phyloP scores from a whole-genome alignment of 768 basidiomycete species.

The Nevesoporus exiguus region DNA sequence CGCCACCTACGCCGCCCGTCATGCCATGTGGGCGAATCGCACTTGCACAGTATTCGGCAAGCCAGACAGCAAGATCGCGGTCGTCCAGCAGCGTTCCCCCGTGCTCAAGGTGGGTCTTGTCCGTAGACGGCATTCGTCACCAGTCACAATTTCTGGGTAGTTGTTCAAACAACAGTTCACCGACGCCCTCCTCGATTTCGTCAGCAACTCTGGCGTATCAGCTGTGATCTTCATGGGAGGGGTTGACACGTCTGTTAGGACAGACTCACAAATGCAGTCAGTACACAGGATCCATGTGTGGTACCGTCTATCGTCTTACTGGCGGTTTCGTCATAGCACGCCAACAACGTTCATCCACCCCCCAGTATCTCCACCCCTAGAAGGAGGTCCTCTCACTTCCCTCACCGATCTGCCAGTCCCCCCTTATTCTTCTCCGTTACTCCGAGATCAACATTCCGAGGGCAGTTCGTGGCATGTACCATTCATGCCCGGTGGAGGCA shows the following conservation, averaged over 20 bases:
- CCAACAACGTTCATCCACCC: constrained; percentile 61
- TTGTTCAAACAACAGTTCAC: constrained; percentile 67
- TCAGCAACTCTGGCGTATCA: constrained; percentile 45
- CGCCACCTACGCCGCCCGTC: neutral
- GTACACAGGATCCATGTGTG: constrained; percentile 23
- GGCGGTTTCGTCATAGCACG: constrained; percentile 39
- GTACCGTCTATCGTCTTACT: constrained; percentile 4
- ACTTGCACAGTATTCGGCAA: constrained; percentile 58
- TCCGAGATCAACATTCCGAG: constrained; percentile 32
- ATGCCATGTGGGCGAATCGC: constrained; percentile 1
- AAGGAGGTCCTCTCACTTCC: constrained; percentile 40
- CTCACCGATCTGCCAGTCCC: constrained; percentile 50
- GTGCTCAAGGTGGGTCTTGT: constrained; percentile 57
- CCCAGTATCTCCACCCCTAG: constrained; percentile 41
- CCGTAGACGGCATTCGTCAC: neutral
- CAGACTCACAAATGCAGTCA: constrained; percentile 76
- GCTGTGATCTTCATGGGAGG: constrained; percentile 67
- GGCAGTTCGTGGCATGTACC: constrained; percentile 42
- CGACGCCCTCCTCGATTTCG: constrained; percentile 53
- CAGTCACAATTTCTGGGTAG: constrained; percentile 34
- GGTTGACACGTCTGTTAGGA: constrained; percentile 69
- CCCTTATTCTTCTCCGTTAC: constrained; percentile 48
- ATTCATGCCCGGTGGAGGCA: constrained; percentile 77
- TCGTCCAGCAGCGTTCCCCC: constrained; percentile 79
- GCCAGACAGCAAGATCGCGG: constrained; percentile 44